Base-by-base conservation (phyloP, 2,329 filamentous ascomycete species). In the Septoria linicola region DNA sequence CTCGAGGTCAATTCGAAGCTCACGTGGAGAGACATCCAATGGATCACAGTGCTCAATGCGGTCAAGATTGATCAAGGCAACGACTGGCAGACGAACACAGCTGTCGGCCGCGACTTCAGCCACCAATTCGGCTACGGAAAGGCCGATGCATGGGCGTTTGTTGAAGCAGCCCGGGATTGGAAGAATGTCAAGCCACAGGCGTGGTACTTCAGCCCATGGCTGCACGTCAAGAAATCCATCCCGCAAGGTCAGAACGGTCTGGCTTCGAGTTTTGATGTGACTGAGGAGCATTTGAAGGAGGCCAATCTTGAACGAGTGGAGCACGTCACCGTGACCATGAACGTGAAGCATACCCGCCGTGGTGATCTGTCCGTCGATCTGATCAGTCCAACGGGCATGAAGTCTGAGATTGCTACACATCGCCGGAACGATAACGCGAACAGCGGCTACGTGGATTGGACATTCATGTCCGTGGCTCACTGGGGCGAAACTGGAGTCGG, bases 301-400 rank as follows among this genome's bases (percentile, higher is more conserved):
- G 89, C 89, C 60, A 99, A 99, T 66, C 69, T 99, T 11, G 89
- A 84, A 63, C 83, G 88, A 13, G 67, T 99, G 20, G 93, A 99
- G 74, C 93, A 99, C 72, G 88, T 99, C 30, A 97, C 92, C 0
- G 82, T 99, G 30, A 97, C 92, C 2, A 99, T 99, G 91, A 99
- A 99, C 64, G 80, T 96, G 19, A 81, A 88, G 48, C 93, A 99
- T 67, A 84, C 81, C 2, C 85, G 87, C 53, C 86, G 93, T 59
- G 93, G 93, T 50, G 93, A 99, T 68, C 70, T 99, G 20, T 96
- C 89, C 66, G 92, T 95, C 31, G 93, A 99, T 66, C 76, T 99
- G 39, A 82, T 88, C 66, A 96, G 90, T 62, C 93, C 93, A 0
- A 76, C 82, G 25, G 88, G 89, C 8, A 74, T 96, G 51, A 76